Base-by-base conservation (phyloP, 2,329 filamentous ascomycete species). In the Stachybotrys chartarum region DNA sequence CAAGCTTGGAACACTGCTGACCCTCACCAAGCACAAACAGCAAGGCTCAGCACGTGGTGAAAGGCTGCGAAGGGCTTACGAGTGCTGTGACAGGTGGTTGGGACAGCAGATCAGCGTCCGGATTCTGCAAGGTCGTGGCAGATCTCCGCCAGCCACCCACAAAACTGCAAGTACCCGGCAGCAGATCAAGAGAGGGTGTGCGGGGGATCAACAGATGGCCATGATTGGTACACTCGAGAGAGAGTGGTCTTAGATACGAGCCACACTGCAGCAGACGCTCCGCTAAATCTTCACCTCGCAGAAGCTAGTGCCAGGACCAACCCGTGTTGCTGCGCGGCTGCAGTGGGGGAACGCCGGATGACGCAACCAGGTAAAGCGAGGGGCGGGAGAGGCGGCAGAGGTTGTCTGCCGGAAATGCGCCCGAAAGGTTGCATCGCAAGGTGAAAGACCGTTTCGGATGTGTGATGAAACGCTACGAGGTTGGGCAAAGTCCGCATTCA, bases 1-100 rank as follows among this genome's bases (percentile, higher is more conserved):
- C 24, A 24, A 24, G 24, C 24, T 24, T 24, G 24, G 24, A 24
- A 24, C 24, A 24, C 24, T 49, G 14, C 46, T 18, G 14, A n/a
- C 46, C 17, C 10, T 49, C 46, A 11, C 14, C 46, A 49, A 52
- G 48, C 57, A 55, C 54, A 42, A 35, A 55, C 24, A 24, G 24
- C 24, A 24, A 24, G 24, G 24, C 24, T 2, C 24, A 24, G 24
- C 24, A 24, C 24, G 24, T 24, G 24, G 24, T 24, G 4, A 24
- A 24, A 24, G 24, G 24, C 24, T 24, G 24, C 4, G 24, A 24
- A 24, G 24, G 24, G 24, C 24, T 24, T 24, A 24, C 24, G 24
- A 4, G 24, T 24, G 24, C 24, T 24, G 24, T 24, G 24, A 24
- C 24, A 42, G 5, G 35, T 42, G 35, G 35, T 42, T 42, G 14